Conservation (phyloP, 78 protist species). For the Dictyostelium citrinum region DNA sequence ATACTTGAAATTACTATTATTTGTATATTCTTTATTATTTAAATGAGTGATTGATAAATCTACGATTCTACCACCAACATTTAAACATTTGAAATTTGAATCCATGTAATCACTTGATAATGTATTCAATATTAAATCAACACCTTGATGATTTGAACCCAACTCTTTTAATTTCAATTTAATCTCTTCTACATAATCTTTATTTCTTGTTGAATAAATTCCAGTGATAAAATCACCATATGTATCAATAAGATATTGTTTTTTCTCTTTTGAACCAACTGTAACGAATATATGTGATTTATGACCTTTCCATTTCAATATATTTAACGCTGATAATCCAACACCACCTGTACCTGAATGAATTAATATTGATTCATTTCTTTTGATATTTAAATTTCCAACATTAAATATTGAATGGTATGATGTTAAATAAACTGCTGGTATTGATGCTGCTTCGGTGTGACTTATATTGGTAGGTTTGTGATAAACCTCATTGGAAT, state of each 20-base stretch:
- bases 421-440: background rate
- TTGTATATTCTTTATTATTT: background rate
- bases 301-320: conserved; percentile 78
- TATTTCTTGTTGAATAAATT: background rate
- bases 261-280: conserved; percentile 6
- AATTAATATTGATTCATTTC: conserved; percentile 7
- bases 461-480: background rate
- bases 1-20: background rate
- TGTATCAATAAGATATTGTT: background rate
- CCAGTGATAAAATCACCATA: conserved; percentile 3
- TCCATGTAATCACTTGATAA: background rate
- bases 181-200: background rate
- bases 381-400: conserved; percentile 21
- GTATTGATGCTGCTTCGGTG: background rate
- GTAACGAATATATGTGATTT: background rate
- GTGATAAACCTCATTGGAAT: background rate
- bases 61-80: conserved; percentile 14
- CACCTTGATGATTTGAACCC: background rate
- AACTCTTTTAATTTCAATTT: background rate
- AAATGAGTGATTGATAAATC: conserved; percentile 19
- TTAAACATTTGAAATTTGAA: background rate
- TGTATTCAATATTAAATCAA: conserved; percentile 17
- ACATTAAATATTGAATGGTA: background rate
- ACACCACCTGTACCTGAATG: conserved; percentile 7
- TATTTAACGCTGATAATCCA: conserved; percentile 72